A percentile compares a stretch with the other conserved stretches of the same genome.
Evolutionary conservation across 495 filamentous ascomycete species (phyloP).

Genomic region (Penicillium chermesinum): DNA sequence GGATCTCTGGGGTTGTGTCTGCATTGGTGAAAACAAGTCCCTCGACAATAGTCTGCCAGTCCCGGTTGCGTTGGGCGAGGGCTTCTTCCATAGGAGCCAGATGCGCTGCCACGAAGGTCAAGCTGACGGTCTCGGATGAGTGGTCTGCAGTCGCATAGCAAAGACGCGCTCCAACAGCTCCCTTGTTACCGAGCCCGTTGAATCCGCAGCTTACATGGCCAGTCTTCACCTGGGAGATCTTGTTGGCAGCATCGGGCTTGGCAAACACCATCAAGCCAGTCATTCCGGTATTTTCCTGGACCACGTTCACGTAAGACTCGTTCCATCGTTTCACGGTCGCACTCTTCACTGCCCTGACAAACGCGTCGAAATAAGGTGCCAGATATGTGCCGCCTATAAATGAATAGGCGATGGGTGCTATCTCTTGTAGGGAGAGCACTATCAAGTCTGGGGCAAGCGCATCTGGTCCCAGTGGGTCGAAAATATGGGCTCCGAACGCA

Average conservation of each 20-base stretch:
- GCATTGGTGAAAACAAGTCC: conserved; percentile 61
- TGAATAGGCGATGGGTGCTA: conserved; percentile 74
- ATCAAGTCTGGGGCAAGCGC: conserved; percentile 62
- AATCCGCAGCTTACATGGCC: conserved; percentile 78
- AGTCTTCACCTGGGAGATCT: conserved; percentile 56
- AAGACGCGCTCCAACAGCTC: conserved; percentile 74
- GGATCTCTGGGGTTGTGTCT: conserved; percentile 1
- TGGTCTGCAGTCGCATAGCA: conserved; percentile 39
- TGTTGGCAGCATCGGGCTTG: conserved; percentile 47
- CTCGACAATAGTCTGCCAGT: conserved; percentile 79
- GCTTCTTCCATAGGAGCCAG: conserved; percentile 79
- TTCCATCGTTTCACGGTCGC: conserved; percentile 49
- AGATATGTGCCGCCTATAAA: conserved; percentile 84
- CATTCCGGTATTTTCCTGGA: conserved; percentile 73
- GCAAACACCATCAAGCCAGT: conserved; percentile 82
- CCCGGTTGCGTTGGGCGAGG: conserved; percentile 64
- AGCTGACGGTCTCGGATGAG: conserved; percentile 43
- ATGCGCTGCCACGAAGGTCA: conserved; percentile 87
- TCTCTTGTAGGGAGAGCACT: conserved; percentile 79
- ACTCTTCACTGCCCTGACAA: conserved; percentile 62
- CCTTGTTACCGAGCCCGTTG: conserved; percentile 90
- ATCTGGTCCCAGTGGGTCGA: conserved; percentile 54
- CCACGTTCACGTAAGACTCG: conserved; percentile 45
- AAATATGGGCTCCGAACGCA: conserved; percentile 65
- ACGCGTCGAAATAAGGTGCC: conserved; percentile 65